Base-by-base conservation (phyloP, 345 rosid genomes). In the Crucihimalaya himalaica region DNA sequence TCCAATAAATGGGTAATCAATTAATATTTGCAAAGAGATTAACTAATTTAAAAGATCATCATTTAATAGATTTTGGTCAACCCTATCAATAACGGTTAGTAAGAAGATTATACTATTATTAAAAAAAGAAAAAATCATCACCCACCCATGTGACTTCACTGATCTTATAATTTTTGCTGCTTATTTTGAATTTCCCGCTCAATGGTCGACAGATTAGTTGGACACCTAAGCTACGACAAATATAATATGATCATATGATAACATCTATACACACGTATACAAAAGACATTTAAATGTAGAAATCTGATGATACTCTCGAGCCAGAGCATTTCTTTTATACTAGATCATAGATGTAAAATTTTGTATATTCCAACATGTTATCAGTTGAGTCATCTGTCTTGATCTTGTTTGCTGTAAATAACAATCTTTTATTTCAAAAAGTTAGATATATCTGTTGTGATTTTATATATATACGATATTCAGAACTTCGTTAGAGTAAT, bases 181-280 rank as follows among this genome's bases (percentile, higher is more conserved):
- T 63, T 55, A 71, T 71, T 76, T 77, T 70, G 72, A 77, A 71
- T 77, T 45, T 65, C 76, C 72, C 76, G 80, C 76, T 46, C 76
- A 65, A 57, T 68, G 72, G 72, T 77, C 80, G 47, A 77, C 45
- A 46, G 21, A 47, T 63, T 56, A 55, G 66, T 29, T 76, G 54
- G 61, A 62, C 66, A 76, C 50, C 46, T 25, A 46, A 56, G 50
- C 31, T 51, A 70, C 42, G 69, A 23, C 65, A 60, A 27, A 23
- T 60, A 29, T 20, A 28, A 48, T 47, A 60, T 60, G 62, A 43
- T 57, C 53, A 28, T 59, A 40, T 28, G 31, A 20, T 18, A 47
- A 32, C 19, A 61, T 58, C 39, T 20, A 60, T 37, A 42, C 29
- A 69, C 47, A 5, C 46, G 18, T 11, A n/a, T 45, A 16, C 50